These are phyloP conservation scores for Pythium dissimile DNA, from an alignment of 352 stramenopile genomes.

Conservation along the genomic window DNA sequence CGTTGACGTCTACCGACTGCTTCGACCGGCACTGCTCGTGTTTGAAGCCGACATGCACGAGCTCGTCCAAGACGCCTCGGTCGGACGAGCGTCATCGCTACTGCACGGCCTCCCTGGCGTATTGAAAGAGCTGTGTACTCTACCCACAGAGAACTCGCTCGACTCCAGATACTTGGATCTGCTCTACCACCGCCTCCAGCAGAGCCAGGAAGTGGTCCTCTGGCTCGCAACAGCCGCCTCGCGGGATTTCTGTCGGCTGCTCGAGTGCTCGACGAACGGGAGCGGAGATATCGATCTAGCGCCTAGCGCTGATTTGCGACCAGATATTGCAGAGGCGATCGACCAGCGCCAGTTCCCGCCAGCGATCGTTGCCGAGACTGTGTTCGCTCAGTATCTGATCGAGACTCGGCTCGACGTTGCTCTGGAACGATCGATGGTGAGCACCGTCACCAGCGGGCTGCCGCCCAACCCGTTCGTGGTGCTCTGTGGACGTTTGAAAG, in stretches of 20 bases:
- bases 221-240: constrained; percentile 8
- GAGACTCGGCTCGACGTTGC: constrained; percentile 43
- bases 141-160: neutral
- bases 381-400: constrained; percentile 47
- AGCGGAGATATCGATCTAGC: no score
- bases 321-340: constrained; percentile 31
- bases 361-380: constrained; percentile 33
- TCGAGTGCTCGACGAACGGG: neutral
- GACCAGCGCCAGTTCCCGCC: constrained; percentile 33
- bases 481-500: constrained; percentile 32
- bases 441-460: constrained; percentile 33
- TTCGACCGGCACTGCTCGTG: neutral
- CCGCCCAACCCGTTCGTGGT: constrained; percentile 49
- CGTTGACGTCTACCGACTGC: neutral
- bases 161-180: neutral
- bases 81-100: constrained; percentile 4
- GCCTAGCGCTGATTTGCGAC: neutral
- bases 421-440: constrained; percentile 49
- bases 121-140: constrained; percentile 1
- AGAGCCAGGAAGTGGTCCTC: neutral
- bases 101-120: constrained; percentile 3
- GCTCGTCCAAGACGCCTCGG: constrained; percentile 8
- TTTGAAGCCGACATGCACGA: neutral
- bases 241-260: constrained; percentile 6
- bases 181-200: constrained; percentile 11